phyloP scores from a whole-genome alignment of 352 stramenopile genomes.

The Discostella stelligera region DNA sequence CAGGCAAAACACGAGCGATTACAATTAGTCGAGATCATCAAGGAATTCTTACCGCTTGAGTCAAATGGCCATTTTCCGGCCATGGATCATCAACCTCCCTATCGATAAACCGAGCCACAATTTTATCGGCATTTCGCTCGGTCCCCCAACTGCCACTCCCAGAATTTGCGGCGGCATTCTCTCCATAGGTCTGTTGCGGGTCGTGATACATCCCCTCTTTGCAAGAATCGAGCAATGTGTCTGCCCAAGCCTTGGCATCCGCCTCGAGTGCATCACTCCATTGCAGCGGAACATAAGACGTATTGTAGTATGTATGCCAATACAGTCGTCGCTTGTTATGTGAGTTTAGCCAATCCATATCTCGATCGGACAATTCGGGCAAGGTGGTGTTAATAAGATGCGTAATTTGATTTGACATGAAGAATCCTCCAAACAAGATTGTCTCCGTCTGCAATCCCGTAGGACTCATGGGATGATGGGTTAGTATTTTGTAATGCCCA shows the following conservation, averaged over 20 bases:
- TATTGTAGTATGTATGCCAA: constrained; percentile 27
- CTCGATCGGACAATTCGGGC: constrained; percentile 4
- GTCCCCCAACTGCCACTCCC: constrained; percentile 17
- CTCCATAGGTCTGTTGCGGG: constrained; percentile 20
- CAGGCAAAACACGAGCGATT: too few species aligned
- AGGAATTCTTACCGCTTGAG: constrained; percentile 13
- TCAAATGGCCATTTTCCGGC: constrained; percentile 15
- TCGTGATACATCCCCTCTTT: constrained; percentile 16
- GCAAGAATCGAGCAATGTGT: constrained; percentile 17
- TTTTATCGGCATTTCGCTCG: neutral
- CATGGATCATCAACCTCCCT: constrained; percentile 12
- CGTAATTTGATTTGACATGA: constrained; percentile 12
- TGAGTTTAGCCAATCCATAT: constrained; percentile 29
- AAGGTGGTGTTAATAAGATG: constrained; percentile 17
- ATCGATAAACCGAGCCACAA: constrained; percentile 26
- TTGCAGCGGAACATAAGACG: constrained; percentile 20
- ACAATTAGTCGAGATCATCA: too few species aligned
- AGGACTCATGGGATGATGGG: neutral
- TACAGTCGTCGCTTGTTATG: constrained; percentile 31
- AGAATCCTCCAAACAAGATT: constrained; percentile 33
- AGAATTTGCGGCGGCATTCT: constrained; percentile 27
- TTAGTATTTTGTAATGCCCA: constrained; percentile 36
- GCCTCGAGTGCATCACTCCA: constrained; percentile 23
- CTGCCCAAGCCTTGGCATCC: constrained; percentile 22
- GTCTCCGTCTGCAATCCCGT: constrained; percentile 1